Percentiles rank a stretch among this genome's conserved stretches.
phyloP scores from a whole-genome alignment of 768 basidiomycete genomes.

The Leccinum longicurvipes region DNA sequence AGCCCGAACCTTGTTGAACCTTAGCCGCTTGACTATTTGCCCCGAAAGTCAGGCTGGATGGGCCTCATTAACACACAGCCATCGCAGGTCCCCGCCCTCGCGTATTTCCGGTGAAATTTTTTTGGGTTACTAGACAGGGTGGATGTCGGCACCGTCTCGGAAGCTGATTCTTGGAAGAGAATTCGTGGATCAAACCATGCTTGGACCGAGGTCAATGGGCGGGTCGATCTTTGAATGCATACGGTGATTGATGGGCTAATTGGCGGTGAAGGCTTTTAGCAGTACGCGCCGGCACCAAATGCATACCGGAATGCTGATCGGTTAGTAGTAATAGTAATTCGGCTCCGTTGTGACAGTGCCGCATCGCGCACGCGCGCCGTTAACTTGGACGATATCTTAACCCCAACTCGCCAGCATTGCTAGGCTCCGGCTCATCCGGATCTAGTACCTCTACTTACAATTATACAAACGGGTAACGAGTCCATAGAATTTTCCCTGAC shows the following conservation, averaged over 20 bases:
- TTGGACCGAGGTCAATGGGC: not conserved
- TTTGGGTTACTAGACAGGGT: slow-evolving; percentile 22
- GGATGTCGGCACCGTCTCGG: slow-evolving; percentile 12
- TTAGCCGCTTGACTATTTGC: slow-evolving; percentile 28
- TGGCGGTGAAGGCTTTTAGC: not conserved
- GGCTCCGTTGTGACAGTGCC: slow-evolving; percentile 20
- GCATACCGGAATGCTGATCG: not conserved
- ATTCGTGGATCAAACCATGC: slow-evolving; percentile 1
- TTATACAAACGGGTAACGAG: slow-evolving; percentile 18
- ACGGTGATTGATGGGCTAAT: not conserved
- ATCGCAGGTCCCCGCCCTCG: slow-evolving; percentile 38
- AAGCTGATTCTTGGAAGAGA: slow-evolving; percentile 1
- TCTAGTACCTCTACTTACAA: slow-evolving; percentile 7
- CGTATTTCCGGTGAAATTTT: slow-evolving; percentile 37
- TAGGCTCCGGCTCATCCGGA: slow-evolving; percentile 13
- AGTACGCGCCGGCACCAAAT: not conserved
- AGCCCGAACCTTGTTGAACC: slow-evolving; percentile 31
- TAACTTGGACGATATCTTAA: not conserved
- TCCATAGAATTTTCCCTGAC: slow-evolving; percentile 22
- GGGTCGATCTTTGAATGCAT: not conserved
- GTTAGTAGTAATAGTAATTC: slow-evolving; percentile 10
- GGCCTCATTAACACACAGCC: slow-evolving; percentile 37
- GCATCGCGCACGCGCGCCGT: not conserved
- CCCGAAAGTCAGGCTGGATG: slow-evolving; percentile 31
- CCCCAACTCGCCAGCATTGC: slow-evolving; percentile 19